Base-by-base conservation (phyloP, 352 stramenopile species). In the Globisporangium acanthophoron region DNA sequence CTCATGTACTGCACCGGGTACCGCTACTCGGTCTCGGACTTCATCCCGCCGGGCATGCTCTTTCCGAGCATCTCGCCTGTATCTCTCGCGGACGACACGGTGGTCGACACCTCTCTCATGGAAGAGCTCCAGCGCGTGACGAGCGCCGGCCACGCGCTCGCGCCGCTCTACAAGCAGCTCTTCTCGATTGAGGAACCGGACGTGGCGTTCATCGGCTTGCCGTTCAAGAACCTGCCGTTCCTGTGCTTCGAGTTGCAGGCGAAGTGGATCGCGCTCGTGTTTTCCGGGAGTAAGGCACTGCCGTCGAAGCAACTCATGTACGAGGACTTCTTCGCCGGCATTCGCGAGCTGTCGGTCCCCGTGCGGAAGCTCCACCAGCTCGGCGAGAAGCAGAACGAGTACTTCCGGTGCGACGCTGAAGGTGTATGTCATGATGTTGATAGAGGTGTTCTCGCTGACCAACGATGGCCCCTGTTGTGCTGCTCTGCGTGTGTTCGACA, bases 1-100 rank as follows among this genome's bases (percentile, higher is more conserved):
- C 71, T 93, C 57, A 91, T 93, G 71, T 78, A 80, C 56, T 90
- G 79, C 65, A 91, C 80, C 3, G 83, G 83, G 12, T 93, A 93
- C 52, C 52, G 78, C 52, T 93, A 93, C 63, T 71, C 74, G 0
- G 72, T 76, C 27, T 82, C 74, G 39, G 62, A 81, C 7, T 53
- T 92, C 18, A 61, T 83, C 0, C 80, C 78, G 5, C 53, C 56
- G 0, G 57, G 70, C 12, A 50, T 88, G n/a, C 62, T 90, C 41
- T 90, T 85, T 48, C 74, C 72, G 3, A 62, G 44, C 24, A 54
- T 47, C 40, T 27, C 20, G 40, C 59, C 41, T 53, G 56, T n/a
- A 41, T 62, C 55, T 49, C 12, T 47, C 52, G 40, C 31, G 56
- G 55, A 60, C 52, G 33, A 31, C 15, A 31, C 20, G 41, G 2